phyloP scores from a whole-genome alignment of 177 flowering plant genomes.

The Vitis hybrid region DNA sequence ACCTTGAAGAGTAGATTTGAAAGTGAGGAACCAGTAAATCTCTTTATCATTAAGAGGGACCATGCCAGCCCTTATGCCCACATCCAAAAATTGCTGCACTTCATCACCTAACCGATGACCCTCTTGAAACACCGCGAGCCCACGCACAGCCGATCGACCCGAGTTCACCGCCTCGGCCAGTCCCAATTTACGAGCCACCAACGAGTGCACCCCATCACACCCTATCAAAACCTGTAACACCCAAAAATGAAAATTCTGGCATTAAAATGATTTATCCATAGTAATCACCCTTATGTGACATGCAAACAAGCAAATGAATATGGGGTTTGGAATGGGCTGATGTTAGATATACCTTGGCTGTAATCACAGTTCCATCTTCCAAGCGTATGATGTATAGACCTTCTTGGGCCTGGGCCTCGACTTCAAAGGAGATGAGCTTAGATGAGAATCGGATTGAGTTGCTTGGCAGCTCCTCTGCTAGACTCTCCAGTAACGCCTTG shows the following conservation, averaged over 20 bases:
- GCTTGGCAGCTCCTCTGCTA: conserved; percentile 41
- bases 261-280: background rate
- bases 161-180: conserved; percentile 31
- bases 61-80: conserved; percentile 11
- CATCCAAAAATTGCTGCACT: conserved; percentile 19
- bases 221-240: conserved; percentile 44
- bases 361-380: conserved; percentile 35
- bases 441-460: conserved; percentile 42
- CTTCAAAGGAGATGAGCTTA: conserved; percentile 33
- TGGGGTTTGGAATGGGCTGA: no score
- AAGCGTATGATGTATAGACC: conserved; percentile 19
- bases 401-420: conserved; percentile 12
- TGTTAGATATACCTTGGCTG: conserved; percentile 26
- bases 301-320: no score
- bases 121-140: conserved; percentile 36
- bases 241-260: background rate
- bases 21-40: conserved; percentile 16
- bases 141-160: conserved; percentile 42
- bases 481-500: conserved; percentile 32
- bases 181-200: conserved; percentile 48
- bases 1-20: conserved; percentile 11
- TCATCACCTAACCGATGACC: conserved; percentile 39
- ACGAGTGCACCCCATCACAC: conserved; percentile 64
- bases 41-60: conserved; percentile 20
- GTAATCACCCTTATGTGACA: no score